A percentile compares a stretch with the other conserved stretches of the same genome.
Conservation (phyloP, 2,329 filamentous ascomycete genomes). For the Diplocarpon mali region DNA sequence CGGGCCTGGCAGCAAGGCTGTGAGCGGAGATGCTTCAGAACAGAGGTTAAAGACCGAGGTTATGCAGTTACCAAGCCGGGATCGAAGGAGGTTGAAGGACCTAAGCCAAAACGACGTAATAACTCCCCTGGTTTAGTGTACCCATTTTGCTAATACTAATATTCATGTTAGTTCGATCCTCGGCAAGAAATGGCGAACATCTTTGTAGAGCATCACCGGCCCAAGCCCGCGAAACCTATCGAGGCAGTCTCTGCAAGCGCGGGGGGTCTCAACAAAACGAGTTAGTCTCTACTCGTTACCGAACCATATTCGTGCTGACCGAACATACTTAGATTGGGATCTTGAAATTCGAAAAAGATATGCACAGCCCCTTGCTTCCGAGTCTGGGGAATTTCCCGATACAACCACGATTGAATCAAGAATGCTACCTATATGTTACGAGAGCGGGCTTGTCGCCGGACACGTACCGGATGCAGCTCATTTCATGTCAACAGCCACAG, state of each 20-base stretch:
- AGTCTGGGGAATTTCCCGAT: slow-evolving; percentile 61
- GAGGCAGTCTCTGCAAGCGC: slow-evolving; percentile 58
- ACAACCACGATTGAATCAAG: slow-evolving; percentile 49
- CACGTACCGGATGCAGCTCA: slow-evolving; percentile 49
- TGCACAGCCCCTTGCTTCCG: slow-evolving; percentile 50
- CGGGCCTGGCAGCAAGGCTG: slow-evolving; percentile 46
- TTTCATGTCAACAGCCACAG: slow-evolving; percentile 54
- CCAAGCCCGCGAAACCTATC: slow-evolving; percentile 32
- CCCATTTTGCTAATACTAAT: not conserved
- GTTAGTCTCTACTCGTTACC: slow-evolving; percentile 17
- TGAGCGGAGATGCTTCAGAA: slow-evolving; percentile 55
- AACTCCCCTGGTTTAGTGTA: not conserved
- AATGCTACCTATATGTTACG: slow-evolving; percentile 60
- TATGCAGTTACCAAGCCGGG: slow-evolving; percentile 57
- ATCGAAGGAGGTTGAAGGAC: slow-evolving; percentile 57
- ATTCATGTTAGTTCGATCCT: slow-evolving; percentile 23
- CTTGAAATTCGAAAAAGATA: slow-evolving; percentile 57
- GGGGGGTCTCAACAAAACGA: slow-evolving; percentile 69
- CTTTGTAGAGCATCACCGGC: slow-evolving; percentile 28
- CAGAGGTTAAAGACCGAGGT: slow-evolving; percentile 56
- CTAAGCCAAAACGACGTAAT: slow-evolving; percentile 47
- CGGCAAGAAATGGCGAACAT: slow-evolving; percentile 24
- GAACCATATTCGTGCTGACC: slow-evolving; percentile 1
- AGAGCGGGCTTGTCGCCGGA: slow-evolving; percentile 48
- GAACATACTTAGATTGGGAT: slow-evolving; percentile 43